Evolutionary conservation across 2,329 filamentous ascomycete species (phyloP), one percentile per base, ranked within the genome.

Genomic region (Alternaria ventricosa): DNA sequence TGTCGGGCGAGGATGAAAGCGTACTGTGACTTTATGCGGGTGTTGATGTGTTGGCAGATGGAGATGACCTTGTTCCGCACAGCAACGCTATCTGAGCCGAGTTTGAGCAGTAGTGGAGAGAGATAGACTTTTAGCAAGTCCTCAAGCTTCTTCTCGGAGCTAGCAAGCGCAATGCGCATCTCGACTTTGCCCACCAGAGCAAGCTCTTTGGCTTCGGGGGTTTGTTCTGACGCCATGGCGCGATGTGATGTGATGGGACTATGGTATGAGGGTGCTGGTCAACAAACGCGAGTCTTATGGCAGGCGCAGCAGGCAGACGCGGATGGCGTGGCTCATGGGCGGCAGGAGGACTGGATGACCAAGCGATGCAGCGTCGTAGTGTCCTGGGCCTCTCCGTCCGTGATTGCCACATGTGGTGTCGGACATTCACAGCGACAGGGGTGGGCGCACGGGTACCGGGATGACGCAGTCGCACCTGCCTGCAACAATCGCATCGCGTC

Each of bases 111-210:
- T 11, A 98, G 82, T 1, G 95, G 91, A 4, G 92, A 84, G 25
- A 99, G 85, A 75, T 95, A 97, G 45, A 87, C 89, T 73, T 91
- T 89, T 18, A 99, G 85, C 15, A 96, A 84, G 23, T 89, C 83
- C 77, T 95, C 89, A 1, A 99, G 87, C 81, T 95, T 96, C 66
- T 88, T 85, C 77, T 97, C 95, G 55, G 93, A 90, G 71, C 93
- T 92, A 27, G 94, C 91, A 56, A 95, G 88, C 27, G 88, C 91
- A 73, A 97, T 96, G 67, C 90, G 88, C 75, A 96, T 88, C 79
- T 96, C 94, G 49, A 97, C 91, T 76, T 92, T 95, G 74, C 92
- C 92, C 56, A 97, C 88, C 65, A 97, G 87, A 69, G 89, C 88
- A 70, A 97, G 85, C 86, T 97, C 94, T 66, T 90, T 88, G 79